Conservation (phyloP, 2,329 filamentous ascomycete species). For the Nannizziopsis arthrosporioides region DNA sequence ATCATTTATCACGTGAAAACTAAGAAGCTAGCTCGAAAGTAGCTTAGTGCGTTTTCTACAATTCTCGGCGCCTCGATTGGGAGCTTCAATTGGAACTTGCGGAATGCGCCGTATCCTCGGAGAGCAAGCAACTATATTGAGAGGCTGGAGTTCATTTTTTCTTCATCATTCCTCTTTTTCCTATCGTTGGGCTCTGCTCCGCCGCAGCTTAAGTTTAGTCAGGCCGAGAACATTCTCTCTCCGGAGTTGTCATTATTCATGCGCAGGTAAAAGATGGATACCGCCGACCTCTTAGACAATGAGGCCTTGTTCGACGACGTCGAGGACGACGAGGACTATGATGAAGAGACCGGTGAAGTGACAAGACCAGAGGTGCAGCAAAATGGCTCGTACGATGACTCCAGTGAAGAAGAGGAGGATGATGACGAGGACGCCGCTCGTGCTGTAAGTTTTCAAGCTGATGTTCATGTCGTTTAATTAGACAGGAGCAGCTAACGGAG, state of each 20-base stretch:
- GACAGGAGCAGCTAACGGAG: slow-evolving; percentile 9
- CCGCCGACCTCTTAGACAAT: slow-evolving; percentile 61
- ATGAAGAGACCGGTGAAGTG: slow-evolving; percentile 59
- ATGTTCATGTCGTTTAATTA: neutral
- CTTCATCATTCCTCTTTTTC: neutral
- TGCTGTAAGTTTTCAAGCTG: slow-evolving; percentile 44
- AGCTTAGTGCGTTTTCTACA: too few relatives aligned
- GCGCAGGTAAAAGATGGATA: slow-evolving; percentile 39
- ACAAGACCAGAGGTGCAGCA: slow-evolving; percentile 33
- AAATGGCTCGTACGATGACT: slow-evolving; percentile 56
- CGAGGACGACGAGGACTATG: slow-evolving; percentile 68
- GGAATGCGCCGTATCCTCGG: too few relatives aligned
- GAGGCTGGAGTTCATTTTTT: too few relatives aligned
- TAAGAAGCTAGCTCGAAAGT: too few relatives aligned
- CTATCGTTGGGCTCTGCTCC: neutral
- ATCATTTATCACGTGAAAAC: too few relatives aligned
- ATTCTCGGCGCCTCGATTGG: too few relatives aligned
- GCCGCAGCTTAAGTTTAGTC: neutral
- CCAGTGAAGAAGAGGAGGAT: slow-evolving; percentile 84
- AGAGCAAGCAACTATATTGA: too few relatives aligned
- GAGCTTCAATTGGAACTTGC: too few relatives aligned
- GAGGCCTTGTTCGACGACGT: slow-evolving; percentile 82
- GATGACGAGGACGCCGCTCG: slow-evolving; percentile 78
- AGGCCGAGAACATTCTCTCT: neutral
- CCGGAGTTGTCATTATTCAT: neutral